Percentiles rank a stretch among this genome's conserved stretches.
These are phyloP conservation scores for Elsinoe australis DNA, from an alignment of 2,329 filamentous ascomycete genomes.

Conservation along the genomic window DNA sequence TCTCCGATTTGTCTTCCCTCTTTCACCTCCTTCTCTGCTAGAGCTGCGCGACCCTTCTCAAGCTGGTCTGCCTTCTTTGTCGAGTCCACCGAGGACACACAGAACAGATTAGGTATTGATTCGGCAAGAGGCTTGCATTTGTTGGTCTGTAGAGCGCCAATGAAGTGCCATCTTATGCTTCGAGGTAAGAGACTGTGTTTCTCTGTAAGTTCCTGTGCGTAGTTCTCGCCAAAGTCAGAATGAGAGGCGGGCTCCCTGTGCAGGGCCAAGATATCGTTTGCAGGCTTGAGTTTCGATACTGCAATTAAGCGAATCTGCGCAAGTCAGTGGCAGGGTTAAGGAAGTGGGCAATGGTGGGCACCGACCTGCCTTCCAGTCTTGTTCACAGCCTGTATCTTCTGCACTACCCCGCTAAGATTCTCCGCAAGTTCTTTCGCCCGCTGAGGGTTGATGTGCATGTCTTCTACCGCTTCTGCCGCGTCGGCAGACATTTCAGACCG, in stretches of 20 bases:
- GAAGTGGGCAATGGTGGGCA: not conserved
- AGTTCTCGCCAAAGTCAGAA: slow-evolving; percentile 92
- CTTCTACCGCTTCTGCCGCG: slow-evolving; percentile 9
- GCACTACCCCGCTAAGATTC: slow-evolving; percentile 36
- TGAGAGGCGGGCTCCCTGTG: slow-evolving; percentile 53
- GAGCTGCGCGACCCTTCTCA: slow-evolving; percentile 63
- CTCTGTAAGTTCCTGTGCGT: slow-evolving; percentile 69
- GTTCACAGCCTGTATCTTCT: slow-evolving; percentile 36
- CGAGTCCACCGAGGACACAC: slow-evolving; percentile 83
- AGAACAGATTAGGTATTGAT: slow-evolving; percentile 80
- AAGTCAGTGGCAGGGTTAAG: not conserved
- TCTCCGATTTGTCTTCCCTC: slow-evolving; percentile 24
- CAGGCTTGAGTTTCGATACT: slow-evolving; percentile 93
- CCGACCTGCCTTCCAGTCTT: slow-evolving; percentile 29
- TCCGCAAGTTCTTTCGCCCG: slow-evolving; percentile 41
- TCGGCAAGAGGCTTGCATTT: slow-evolving; percentile 81
- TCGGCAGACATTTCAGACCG: slow-evolving; percentile 10
- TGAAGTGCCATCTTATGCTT: slow-evolving; percentile 88
- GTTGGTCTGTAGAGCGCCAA: slow-evolving; percentile 85
- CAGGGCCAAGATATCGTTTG: slow-evolving; percentile 79
- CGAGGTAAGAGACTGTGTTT: slow-evolving; percentile 74
- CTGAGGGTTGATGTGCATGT: slow-evolving; percentile 35
- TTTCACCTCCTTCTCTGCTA: slow-evolving; percentile 35
- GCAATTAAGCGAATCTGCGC: slow-evolving; percentile 74
- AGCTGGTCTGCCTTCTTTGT: slow-evolving; percentile 79